phyloP scores from a whole-genome alignment of 2,329 filamentous ascomycete species.

The Camillea tinctor region DNA sequence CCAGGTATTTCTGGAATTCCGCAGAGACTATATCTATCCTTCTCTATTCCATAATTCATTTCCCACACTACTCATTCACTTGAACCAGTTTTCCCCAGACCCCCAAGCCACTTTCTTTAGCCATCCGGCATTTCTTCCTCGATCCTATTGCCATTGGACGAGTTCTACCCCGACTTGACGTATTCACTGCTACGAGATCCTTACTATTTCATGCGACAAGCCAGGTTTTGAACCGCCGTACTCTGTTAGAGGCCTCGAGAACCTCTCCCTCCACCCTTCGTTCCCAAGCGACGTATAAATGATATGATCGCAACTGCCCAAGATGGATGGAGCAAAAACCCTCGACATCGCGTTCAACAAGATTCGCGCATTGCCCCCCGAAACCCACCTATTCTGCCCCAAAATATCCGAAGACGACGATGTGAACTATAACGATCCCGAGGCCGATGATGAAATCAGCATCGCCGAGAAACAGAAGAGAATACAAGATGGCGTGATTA shows the following conservation, averaged over 20 bases:
- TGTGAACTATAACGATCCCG: conserved; percentile 60
- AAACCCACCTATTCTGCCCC: conserved; percentile 65
- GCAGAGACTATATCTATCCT: background rate
- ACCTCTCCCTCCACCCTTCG: background rate
- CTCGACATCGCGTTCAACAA: conserved; percentile 27
- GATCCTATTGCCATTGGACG: background rate
- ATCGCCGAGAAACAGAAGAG: conserved; percentile 49
- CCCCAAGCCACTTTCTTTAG: background rate
- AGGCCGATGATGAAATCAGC: conserved; percentile 46
- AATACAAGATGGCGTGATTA: conserved; percentile 53
- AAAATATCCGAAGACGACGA: conserved; percentile 60
- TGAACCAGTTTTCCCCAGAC: no score
- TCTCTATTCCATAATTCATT: background rate
- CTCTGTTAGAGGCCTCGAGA: background rate
- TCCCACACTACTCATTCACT: no score
- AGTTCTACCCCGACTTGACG: background rate
- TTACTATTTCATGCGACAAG: background rate
- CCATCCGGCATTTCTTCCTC: background rate
- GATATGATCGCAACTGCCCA: conserved; percentile 24
- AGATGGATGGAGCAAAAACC: conserved; percentile 27
- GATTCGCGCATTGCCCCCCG: conserved; percentile 20
- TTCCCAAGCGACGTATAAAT: background rate
- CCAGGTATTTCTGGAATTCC: background rate
- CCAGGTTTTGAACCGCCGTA: background rate
- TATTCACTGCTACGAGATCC: background rate